Evolutionary conservation across 345 rosid species (phyloP).

Genomic region (Eutrema yunnanense): DNA sequence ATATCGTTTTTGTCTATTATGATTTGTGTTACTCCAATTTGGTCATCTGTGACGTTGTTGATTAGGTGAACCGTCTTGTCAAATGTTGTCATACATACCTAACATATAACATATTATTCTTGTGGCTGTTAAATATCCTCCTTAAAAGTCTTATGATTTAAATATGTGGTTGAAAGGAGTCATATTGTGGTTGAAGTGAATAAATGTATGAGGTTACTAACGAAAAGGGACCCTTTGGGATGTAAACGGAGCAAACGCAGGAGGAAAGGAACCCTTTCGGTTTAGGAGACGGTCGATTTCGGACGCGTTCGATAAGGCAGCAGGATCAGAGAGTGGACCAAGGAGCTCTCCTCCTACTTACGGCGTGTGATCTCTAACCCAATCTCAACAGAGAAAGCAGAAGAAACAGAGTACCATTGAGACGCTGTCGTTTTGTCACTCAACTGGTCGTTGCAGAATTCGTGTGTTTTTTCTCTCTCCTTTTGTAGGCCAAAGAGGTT

Average conservation of each 20-base stretch:
- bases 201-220: slow-evolving; percentile 15
- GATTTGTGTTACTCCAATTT: background rate
- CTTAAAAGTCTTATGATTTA: background rate
- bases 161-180: background rate
- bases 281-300: slow-evolving; percentile 77
- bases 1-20: background rate
- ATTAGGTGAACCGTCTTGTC: background rate
- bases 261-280: slow-evolving; percentile 70
- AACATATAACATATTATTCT: background rate
- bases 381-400: background rate
- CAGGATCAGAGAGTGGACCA: slow-evolving; percentile 53
- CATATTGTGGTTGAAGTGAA: background rate
- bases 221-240: slow-evolving; percentile 18
- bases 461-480: background rate
- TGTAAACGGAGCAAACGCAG: slow-evolving; percentile 43
- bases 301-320: slow-evolving; percentile 63
- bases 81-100: background rate
- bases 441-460: background rate
- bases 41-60: background rate
- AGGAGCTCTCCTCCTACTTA: slow-evolving; percentile 73
- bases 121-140: background rate
- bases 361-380: slow-evolving; percentile 57
- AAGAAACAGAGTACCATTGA: background rate
- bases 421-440: background rate
- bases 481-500: slow-evolving; percentile 14